Base-by-base conservation (phyloP, 345 rosid genomes). In the Gossypium turneri region DNA sequence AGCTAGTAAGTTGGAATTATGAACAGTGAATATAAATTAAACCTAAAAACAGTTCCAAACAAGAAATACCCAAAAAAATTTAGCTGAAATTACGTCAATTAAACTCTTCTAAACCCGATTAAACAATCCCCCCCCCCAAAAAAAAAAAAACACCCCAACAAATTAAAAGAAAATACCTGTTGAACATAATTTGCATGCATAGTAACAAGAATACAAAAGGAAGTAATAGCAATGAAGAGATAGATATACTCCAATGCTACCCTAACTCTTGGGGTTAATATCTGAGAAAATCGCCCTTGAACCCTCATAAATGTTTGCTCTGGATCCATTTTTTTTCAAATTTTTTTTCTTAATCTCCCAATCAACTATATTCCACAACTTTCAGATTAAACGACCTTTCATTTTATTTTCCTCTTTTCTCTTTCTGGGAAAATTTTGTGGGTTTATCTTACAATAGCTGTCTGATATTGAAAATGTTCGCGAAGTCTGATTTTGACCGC, bases 131-230 rank as follows among this genome's bases (percentile, higher is more conserved):
- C 8, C 16, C 45, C 11, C 16, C 22, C 22, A 1, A 22, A 22
- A 22, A 22, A 4, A 11, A 11, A 10, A 19, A 10, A 24, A 10
- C 20, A 3, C 0, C 22, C 45, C 12, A 67, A 52, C 16, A 70
- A 11, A 52, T 17, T 4, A n/a, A 27, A 29, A 10, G 5, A 70
- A 59, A 13, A 63, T 60, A 95, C 99, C 94, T 91, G 97, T 60
- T 93, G 99, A 69, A 96, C 98, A 74, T 89, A 96, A 86, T 96
- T 96, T 84, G 99, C 99, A 87, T 96, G 99, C 99, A 93, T 92
- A 67, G 92, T 93, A 72, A 96, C 97, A 45, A 96, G 99, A 76
- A 96, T 88, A 75, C 88, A 89, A 75, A 96, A 96, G 82, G 89
- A 87, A 74, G 94, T 89, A 81, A 93, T 79, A 76, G 98, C 99